phyloP scores from a whole-genome alignment of 805 yeast genomes.

The Brettanomyces sp. region DNA sequence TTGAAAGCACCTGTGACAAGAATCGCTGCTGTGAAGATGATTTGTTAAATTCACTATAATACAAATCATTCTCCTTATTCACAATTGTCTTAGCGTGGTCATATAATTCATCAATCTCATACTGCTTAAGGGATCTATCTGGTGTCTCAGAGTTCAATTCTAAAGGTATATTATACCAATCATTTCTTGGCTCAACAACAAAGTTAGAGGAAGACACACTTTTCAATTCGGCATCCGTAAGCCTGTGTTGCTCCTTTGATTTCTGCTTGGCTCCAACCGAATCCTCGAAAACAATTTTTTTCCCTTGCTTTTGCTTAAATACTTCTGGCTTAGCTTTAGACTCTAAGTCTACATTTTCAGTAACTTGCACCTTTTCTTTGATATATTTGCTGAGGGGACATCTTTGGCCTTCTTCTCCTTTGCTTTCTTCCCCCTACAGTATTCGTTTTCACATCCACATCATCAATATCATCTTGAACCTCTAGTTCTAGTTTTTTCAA shows the following conservation, averaged over 20 bases:
- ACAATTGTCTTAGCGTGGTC: constrained; percentile 59
- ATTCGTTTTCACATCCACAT: constrained; percentile 25
- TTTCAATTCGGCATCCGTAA: constrained; percentile 21
- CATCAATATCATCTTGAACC: constrained; percentile 27
- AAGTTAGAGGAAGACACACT: constrained; percentile 51
- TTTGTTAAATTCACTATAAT: constrained; percentile 64
- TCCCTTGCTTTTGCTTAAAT: constrained; percentile 6
- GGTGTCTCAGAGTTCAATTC: constrained; percentile 18
- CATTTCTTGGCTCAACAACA: constrained; percentile 49
- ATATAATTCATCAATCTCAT: constrained; percentile 50
- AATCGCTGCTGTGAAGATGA: constrained; percentile 79
- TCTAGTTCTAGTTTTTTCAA: constrained; percentile 61
- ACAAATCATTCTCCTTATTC: constrained; percentile 61
- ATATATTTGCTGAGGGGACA: constrained; percentile 18
- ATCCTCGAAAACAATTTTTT: constrained; percentile 10
- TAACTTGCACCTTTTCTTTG: constrained; percentile 23
- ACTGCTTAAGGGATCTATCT: constrained; percentile 33
- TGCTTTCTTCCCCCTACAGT: constrained; percentile 32
- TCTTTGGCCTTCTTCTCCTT: constrained; percentile 21
- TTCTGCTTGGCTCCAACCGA: constrained; percentile 18
- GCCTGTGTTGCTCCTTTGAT: constrained; percentile 11
- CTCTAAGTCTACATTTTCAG: constrained; percentile 25
- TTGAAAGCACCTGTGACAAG: constrained; percentile 75
- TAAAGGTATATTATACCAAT: constrained; percentile 66
- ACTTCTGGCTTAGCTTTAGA: constrained; percentile 11